Evolutionary conservation across 108 stramenopile species (phyloP).

Genomic region (Skeletonema menzelii): DNA sequence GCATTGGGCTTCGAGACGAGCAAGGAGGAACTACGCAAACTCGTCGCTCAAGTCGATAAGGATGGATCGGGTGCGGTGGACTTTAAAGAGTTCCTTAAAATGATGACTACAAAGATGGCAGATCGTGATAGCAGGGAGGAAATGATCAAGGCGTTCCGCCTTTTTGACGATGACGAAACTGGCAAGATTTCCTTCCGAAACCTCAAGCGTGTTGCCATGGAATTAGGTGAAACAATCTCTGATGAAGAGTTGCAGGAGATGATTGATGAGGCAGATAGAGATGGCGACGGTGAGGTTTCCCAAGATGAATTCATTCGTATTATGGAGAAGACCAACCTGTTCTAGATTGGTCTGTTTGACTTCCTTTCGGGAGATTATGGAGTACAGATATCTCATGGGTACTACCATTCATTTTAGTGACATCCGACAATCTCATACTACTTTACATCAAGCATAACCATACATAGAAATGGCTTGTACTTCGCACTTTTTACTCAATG

Average conservation of each 20-base stretch:
- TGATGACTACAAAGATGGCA: constrained; percentile 70
- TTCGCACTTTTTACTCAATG: background rate
- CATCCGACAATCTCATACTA: too few species aligned
- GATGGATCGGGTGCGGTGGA: constrained; percentile 87
- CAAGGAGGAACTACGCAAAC: constrained; percentile 89
- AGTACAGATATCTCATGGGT: too few species aligned
- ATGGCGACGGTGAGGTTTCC: constrained; percentile 73
- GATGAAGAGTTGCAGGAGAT: constrained; percentile 92
- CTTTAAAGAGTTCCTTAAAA: constrained; percentile 85
- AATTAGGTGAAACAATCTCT: constrained; percentile 87
- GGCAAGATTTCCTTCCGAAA: constrained; percentile 88
- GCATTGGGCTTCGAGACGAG: constrained; percentile 89
- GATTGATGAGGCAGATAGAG: constrained; percentile 85
- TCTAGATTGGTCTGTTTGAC: background rate
- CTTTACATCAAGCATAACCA: too few species aligned
- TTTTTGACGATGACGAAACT: constrained; percentile 91
- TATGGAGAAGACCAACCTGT: constrained; percentile 83
- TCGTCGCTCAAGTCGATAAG: constrained; percentile 84
- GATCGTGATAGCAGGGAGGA: constrained; percentile 83
- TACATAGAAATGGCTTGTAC: too few species aligned
- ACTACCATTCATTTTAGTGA: too few species aligned
- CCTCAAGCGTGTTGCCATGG: constrained; percentile 90
- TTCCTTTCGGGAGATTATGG: background rate
- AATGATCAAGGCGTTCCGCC: constrained; percentile 84
- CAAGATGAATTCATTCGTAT: constrained; percentile 88